A percentile compares a stretch with the other conserved stretches of the same genome.
Conservation (phyloP, 139 green algal species). For the Coelastrella sp. region DNA sequence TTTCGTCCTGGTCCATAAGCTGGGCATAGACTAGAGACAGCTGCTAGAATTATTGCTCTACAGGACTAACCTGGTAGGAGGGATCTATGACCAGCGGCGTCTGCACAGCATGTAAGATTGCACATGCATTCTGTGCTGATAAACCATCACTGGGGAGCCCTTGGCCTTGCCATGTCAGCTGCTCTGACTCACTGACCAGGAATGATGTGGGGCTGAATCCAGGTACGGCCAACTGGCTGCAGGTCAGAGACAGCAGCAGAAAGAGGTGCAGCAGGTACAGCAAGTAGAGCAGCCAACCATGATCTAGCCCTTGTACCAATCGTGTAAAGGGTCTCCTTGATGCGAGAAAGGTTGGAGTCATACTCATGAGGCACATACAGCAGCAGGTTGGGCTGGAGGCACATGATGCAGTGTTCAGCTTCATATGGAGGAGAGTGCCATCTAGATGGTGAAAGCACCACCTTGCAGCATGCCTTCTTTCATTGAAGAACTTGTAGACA, state of each 20-base stretch:
- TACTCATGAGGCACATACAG: no score
- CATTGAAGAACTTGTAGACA: no score
- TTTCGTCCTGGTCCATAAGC: not conserved
- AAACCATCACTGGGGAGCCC: slow-evolving; percentile 79
- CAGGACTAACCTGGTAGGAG: slow-evolving; percentile 56
- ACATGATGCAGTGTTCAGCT: no score
- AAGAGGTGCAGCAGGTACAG: not conserved
- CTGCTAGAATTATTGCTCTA: not conserved
- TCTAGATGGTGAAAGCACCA: no score
- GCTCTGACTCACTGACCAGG: slow-evolving; percentile 78
- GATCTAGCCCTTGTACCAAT: no score
- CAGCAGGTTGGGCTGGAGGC: no score
- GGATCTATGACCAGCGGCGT: slow-evolving; percentile 85
- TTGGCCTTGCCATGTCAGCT: slow-evolving; percentile 83
- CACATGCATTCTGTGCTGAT: slow-evolving; percentile 78
- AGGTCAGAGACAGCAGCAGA: not conserved
- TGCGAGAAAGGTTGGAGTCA: no score
- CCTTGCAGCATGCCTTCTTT: no score
- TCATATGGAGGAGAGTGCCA: no score
- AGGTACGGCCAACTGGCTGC: not conserved
- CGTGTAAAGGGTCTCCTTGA: no score
- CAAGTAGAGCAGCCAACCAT: not conserved
- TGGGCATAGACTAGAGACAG: not conserved
- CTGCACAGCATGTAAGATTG: slow-evolving; percentile 64
- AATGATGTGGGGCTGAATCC: slow-evolving; percentile 72